Percentiles rank a stretch among this genome's conserved stretches.
phyloP scores from a whole-genome alignment of 768 basidiomycete genomes.

The Leccinum barrowsii region DNA sequence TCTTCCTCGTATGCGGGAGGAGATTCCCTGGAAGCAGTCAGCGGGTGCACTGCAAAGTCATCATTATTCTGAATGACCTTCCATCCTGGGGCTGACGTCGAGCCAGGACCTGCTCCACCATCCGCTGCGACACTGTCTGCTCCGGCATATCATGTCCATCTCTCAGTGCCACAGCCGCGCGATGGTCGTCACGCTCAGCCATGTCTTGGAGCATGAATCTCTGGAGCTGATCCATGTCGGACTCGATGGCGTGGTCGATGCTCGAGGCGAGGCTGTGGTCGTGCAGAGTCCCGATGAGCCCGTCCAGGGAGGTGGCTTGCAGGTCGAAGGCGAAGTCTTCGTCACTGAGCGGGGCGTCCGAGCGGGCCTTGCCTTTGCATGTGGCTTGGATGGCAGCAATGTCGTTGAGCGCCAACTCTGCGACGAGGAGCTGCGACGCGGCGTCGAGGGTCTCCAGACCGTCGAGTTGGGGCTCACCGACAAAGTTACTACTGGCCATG shows the following conservation, averaged over 20 bases:
- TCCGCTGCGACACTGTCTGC: conserved; percentile 17
- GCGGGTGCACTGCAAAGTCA: background rate
- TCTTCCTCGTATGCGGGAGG: background rate
- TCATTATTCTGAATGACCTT: conserved; percentile 2
- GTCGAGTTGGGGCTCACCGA: conserved; percentile 9
- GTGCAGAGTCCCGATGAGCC: conserved; percentile 28
- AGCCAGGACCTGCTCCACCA: conserved; percentile 2
- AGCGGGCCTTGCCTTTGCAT: conserved; percentile 38
- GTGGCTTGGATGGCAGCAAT: conserved; percentile 33
- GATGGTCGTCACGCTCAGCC: conserved; percentile 40
- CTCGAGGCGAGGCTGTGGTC: conserved; percentile 42
- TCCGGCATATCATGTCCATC: conserved; percentile 22
- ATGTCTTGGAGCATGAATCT: conserved; percentile 33
- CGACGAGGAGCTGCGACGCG: conserved; percentile 38
- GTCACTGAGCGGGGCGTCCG: conserved; percentile 34
- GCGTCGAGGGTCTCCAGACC: conserved; percentile 25
- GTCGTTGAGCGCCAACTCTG: conserved; percentile 41
- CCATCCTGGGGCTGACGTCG: background rate
- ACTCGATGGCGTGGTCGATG: conserved; percentile 38
- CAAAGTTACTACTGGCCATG: conserved; percentile 13
- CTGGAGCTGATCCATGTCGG: conserved; percentile 32
- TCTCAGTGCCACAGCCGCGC: conserved; percentile 37
- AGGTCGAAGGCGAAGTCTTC: conserved; percentile 43
- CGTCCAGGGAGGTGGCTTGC: conserved; percentile 36
- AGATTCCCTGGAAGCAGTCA: conserved; percentile 11